phyloP scores from a whole-genome alignment of 306 rosid genomes.

The Inga leiocalycina region DNA sequence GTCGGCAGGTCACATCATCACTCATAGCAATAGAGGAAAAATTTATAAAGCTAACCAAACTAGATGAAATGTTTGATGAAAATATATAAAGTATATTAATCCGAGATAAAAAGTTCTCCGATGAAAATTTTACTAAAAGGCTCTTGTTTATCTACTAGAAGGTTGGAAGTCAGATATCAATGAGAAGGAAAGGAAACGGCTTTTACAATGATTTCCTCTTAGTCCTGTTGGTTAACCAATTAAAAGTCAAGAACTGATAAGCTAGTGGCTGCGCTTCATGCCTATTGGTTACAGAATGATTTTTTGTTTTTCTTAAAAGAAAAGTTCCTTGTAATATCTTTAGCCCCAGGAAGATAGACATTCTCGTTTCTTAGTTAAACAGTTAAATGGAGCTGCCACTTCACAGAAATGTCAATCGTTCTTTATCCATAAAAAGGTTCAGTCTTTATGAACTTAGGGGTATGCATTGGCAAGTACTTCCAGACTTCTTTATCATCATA shows the following conservation, averaged over 20 bases:
- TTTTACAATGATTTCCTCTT: neutral
- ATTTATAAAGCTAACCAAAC: neutral
- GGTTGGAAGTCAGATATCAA: neutral
- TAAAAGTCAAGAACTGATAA: neutral
- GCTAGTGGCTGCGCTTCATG: neutral
- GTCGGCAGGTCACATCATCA: neutral
- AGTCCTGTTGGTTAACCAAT: neutral
- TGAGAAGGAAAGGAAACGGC: neutral
- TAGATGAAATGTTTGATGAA: too few species aligned
- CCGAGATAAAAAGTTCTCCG: neutral
- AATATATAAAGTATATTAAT: neutral
- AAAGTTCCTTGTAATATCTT: slow-evolving; percentile 5
- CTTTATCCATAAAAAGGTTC: neutral
- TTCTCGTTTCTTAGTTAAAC: neutral
- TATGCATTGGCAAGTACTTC: neutral
- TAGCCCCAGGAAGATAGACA: slow-evolving; percentile 3
- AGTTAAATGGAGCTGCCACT: neutral
- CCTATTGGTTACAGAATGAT: neutral
- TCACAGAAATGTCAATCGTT: neutral
- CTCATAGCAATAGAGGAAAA: neutral
- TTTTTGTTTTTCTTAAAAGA: neutral
- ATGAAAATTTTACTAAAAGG: neutral
- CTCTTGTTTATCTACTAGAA: neutral
- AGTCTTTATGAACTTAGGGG: neutral
- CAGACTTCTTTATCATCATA: slow-evolving; percentile 10